Evolutionary conservation across 2,329 filamentous ascomycete genomes (phyloP).

Genomic region (Graphiopsis chlorocephala): DNA sequence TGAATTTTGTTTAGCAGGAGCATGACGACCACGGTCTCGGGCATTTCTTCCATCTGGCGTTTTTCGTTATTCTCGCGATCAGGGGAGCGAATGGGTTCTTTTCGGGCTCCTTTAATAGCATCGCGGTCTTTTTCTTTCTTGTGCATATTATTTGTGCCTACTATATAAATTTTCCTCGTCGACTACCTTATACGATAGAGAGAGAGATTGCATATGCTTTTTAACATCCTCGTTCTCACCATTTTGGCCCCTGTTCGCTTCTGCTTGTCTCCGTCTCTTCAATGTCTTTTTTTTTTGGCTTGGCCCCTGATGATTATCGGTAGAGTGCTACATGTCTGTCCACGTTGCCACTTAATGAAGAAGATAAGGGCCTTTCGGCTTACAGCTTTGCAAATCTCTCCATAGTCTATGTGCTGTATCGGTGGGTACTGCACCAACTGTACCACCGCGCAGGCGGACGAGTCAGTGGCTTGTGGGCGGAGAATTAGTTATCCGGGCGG

Average conservation of each 20-base stretch:
- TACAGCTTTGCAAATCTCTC: background rate
- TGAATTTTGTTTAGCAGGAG: background rate
- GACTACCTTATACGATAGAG: conserved; percentile 5
- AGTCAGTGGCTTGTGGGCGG: background rate
- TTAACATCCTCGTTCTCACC: background rate
- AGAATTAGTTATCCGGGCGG: background rate
- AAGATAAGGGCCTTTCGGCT: too few relatives aligned
- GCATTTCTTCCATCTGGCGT: conserved; percentile 2
- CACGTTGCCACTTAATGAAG: too few relatives aligned
- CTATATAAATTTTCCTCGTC: background rate
- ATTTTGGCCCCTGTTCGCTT: too few relatives aligned
- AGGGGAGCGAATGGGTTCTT: background rate
- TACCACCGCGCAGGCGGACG: background rate
- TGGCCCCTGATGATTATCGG: too few relatives aligned
- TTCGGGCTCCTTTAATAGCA: background rate
- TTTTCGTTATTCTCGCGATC: conserved; percentile 4
- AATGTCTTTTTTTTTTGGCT: too few relatives aligned
- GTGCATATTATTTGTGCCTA: background rate
- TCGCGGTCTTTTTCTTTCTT: background rate
- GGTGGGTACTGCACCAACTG: too few relatives aligned
- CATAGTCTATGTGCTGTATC: too few relatives aligned
- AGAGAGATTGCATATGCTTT: background rate
- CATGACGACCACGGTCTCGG: conserved; percentile 13
- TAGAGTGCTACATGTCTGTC: too few relatives aligned
- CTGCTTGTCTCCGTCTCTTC: too few relatives aligned